Conservation (phyloP, 2,329 filamentous ascomycete genomes). For the Allantophomopsis lycopodina region DNA sequence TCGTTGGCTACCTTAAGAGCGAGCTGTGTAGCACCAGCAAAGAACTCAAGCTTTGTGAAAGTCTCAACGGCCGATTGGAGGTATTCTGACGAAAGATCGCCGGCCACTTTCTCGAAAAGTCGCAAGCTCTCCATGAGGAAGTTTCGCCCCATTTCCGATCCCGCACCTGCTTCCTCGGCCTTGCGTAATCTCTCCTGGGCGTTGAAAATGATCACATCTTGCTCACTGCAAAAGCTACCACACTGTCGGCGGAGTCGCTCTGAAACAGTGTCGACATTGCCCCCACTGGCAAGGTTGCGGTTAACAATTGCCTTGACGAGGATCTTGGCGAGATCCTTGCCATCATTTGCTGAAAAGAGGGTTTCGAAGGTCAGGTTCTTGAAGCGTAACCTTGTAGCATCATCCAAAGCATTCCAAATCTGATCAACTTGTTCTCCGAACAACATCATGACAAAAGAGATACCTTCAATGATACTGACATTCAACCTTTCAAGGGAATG, state of each 20-base stretch:
- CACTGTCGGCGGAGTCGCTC: constrained; percentile 87
- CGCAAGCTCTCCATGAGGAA: constrained; percentile 80
- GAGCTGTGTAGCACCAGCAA: constrained; percentile 83
- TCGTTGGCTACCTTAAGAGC: constrained; percentile 73
- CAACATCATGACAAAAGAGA: constrained; percentile 87
- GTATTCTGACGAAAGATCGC: constrained; percentile 68
- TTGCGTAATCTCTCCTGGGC: constrained; percentile 90
- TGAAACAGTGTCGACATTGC: constrained; percentile 93
- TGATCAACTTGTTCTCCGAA: constrained; percentile 90
- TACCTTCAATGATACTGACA: constrained; percentile 85
- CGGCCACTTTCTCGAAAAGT: constrained; percentile 80
- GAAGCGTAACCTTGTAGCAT: constrained; percentile 53
- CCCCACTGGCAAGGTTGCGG: constrained; percentile 89
- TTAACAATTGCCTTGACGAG: constrained; percentile 97
- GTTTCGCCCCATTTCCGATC: constrained; percentile 63
- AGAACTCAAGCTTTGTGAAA: constrained; percentile 76
- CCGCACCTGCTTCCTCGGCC: constrained; percentile 64
- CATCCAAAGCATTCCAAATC: constrained; percentile 66
- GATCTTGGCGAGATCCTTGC: constrained; percentile 83
- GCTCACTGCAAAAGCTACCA: constrained; percentile 92
- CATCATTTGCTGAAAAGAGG: constrained; percentile 66
- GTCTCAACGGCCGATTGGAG: constrained; percentile 64
- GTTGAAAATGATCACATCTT: constrained; percentile 97
- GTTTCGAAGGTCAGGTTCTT: constrained; percentile 73
- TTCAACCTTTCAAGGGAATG: constrained; percentile 77